phyloP scores from a whole-genome alignment of 768 basidiomycete species.

The Boletus rubroflammeus region DNA sequence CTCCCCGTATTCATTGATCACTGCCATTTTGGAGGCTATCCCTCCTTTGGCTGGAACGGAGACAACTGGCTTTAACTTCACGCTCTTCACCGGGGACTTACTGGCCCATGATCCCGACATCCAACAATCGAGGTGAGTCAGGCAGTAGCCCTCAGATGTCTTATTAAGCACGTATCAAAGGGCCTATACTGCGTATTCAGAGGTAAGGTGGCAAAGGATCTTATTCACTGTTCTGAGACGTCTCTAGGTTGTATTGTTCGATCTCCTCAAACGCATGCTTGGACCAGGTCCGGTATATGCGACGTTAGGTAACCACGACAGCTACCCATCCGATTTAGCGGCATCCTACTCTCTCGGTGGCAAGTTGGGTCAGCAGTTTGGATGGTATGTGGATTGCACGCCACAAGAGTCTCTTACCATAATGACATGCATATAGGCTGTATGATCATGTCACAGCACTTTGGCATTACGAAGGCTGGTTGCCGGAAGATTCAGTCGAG shows the following conservation, averaged over 20 bases:
- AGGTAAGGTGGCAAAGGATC: slow-evolving; percentile 38
- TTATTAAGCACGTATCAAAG: slow-evolving; percentile 30
- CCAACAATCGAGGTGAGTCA: slow-evolving; percentile 53
- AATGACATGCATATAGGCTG: slow-evolving; percentile 45
- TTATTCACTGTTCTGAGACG: slow-evolving; percentile 4
- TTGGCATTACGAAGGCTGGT: slow-evolving; percentile 71
- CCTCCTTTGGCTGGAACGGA: slow-evolving; percentile 61
- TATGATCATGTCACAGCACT: slow-evolving; percentile 71
- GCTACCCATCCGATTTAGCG: slow-evolving; percentile 55
- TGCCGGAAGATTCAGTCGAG: slow-evolving; percentile 51
- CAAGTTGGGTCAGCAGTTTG: slow-evolving; percentile 54
- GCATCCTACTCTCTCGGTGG: slow-evolving; percentile 57
- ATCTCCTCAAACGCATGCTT: slow-evolving; percentile 59
- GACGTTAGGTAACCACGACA: slow-evolving; percentile 76
- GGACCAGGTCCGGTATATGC: slow-evolving; percentile 72
- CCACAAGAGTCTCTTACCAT: background rate
- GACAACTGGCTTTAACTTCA: slow-evolving; percentile 58
- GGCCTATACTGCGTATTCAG: slow-evolving; percentile 57
- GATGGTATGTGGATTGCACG: slow-evolving; percentile 44
- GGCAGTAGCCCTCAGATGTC: background rate
- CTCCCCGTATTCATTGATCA: slow-evolving; percentile 55
- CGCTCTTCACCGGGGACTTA: slow-evolving; percentile 70
- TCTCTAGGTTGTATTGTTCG: slow-evolving; percentile 57
- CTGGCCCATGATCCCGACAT: slow-evolving; percentile 68
- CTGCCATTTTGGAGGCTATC: slow-evolving; percentile 63